Evolutionary conservation across 345 rosid species (phyloP).

Genomic region (Gossypium bickii): DNA sequence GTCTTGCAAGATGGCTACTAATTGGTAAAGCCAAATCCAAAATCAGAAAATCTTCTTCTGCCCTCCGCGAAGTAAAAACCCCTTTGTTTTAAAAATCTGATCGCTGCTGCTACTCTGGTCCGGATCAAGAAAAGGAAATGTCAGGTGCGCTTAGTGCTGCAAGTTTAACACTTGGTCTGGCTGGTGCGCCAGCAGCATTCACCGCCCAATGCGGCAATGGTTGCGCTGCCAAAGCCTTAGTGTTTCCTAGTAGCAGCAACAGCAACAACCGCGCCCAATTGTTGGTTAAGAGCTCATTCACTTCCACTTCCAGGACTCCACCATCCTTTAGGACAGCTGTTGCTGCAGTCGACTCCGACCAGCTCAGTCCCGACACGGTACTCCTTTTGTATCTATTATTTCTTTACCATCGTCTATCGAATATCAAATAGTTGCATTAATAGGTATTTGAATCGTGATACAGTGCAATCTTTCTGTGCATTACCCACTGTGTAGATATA

Average conservation of each 20-base stretch:
- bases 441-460: not conserved
- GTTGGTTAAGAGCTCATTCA: slow-evolving; percentile 12
- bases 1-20: not conserved
- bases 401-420: not conserved
- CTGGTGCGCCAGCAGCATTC: not conserved
- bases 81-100: not conserved
- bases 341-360: slow-evolving; percentile 40
- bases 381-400: slow-evolving; percentile 1
- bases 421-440: not conserved
- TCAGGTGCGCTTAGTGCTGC: not conserved
- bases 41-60: not conserved
- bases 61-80: not conserved
- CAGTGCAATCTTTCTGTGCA: not conserved
- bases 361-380: slow-evolving; percentile 34
- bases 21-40: not conserved
- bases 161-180: slow-evolving; percentile 7
- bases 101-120: not conserved
- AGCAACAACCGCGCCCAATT: not conserved
- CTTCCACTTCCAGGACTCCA: not conserved
- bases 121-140: slow-evolving; percentile 1
- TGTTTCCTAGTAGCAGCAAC: not conserved
- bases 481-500: not conserved
- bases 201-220: slow-evolving; percentile 6
- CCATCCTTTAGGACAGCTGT: slow-evolving; percentile 40
- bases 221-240: slow-evolving; percentile 3